A percentile compares a stretch with the other conserved stretches of the same genome.
These are phyloP conservation scores for Ganoderma multipileum DNA, from an alignment of 1,284 basidiomycete species.

Conservation along the genomic window DNA sequence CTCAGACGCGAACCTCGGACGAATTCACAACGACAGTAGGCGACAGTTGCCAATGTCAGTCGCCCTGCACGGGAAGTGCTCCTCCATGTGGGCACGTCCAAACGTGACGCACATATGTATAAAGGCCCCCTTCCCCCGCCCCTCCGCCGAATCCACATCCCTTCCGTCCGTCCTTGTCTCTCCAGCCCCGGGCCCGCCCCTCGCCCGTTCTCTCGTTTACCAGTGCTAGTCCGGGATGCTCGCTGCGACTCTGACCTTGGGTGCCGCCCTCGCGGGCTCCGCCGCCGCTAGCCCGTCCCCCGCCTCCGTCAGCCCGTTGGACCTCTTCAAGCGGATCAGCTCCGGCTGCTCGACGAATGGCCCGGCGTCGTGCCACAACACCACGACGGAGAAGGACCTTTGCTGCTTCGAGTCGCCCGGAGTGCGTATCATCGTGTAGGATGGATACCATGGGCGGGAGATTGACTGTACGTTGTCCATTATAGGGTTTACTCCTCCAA, in stretches of 20 bases:
- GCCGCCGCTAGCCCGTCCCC: constrained; percentile 24
- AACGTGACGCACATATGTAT: neutral
- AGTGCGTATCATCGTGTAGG: constrained; percentile 31
- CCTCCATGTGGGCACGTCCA: neutral
- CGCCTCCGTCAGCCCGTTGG: constrained; percentile 24
- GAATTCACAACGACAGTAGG: neutral
- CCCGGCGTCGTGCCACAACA: constrained; percentile 44
- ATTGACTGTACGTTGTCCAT: constrained; percentile 3
- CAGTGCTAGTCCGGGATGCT: constrained; percentile 16
- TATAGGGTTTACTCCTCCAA: constrained; percentile 68
- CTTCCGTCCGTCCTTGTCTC: neutral
- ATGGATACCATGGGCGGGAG: constrained; percentile 2
- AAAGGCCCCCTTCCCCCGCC: neutral
- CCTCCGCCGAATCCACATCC: too few relatives aligned
- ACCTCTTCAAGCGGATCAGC: constrained; percentile 40
- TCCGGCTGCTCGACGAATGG: constrained; percentile 44
- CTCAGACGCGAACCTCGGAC: constrained; percentile 4
- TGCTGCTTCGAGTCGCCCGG: constrained; percentile 47
- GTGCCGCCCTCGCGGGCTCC: constrained; percentile 26
- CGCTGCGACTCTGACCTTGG: constrained; percentile 22
- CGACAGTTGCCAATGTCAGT: neutral
- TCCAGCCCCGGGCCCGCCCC: neutral
- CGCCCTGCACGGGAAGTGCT: neutral
- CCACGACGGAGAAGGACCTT: constrained; percentile 32
- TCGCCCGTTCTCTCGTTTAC: neutral